Evolutionary conservation across 1,139 yeast genomes (phyloP), one percentile per base, ranked within the genome.

Genomic region (Schwanniomyces etchellsii): DNA sequence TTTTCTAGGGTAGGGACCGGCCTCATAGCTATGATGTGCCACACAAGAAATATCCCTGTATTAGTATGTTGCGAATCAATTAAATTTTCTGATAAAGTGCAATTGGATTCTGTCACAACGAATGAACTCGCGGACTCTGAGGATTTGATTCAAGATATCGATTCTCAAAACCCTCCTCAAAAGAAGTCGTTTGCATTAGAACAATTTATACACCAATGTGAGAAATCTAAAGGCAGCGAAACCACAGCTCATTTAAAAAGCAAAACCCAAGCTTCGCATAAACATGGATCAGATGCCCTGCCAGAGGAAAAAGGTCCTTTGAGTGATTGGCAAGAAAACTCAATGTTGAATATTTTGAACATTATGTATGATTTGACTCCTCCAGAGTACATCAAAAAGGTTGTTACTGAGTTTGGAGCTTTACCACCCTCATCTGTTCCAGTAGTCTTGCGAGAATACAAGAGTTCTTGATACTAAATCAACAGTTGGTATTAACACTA

Each of bases 361-460:
- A 79, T 91, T 42, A 73, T 91, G 73, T 93, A 86, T 56, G 99
- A 91, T 57, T 71, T 91, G 45, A 89, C 97, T 2, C 97, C 96
- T 22, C 95, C 96, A 13, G 88, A 81, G 43, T 85, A 84, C 47
- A 86, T 91, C 46, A 88, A 89, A 54, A 91, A 93, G 63, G 89
- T 93, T 36, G 85, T 93, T 31, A 91, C 98, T 2, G 99, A 91
- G 53, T 76, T 89, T 40, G 99, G 99, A 15, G 86, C 95, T 4
- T 69, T 93, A 43, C 98, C 98, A 5, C 95, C 98, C 27, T 84
- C 95, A 5, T 86, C 97, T 2, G 97, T 91, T 37, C 98, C 98
- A 18, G 97, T 91, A 27, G 86, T 91, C 38, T 68, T 91, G 47
- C 76, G 97, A 58, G 98, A 91, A 55, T 91, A 91, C 57, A 85